Evolutionary conservation across 768 basidiomycete species (phyloP).

Genomic region (Gloeopeniophorella convolvens): DNA sequence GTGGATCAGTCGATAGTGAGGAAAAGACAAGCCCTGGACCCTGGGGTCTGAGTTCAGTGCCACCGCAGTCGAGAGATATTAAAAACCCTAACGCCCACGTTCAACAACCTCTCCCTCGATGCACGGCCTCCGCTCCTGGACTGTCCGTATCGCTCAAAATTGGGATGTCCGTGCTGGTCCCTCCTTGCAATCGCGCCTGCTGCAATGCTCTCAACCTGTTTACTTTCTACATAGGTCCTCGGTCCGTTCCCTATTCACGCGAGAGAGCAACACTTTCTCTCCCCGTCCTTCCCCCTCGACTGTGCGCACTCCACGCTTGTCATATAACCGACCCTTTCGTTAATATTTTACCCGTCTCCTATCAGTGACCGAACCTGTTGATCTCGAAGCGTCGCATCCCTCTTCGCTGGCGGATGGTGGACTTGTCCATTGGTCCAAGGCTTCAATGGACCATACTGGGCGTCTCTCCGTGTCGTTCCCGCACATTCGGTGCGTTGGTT

Average conservation of each 20-base stretch:
- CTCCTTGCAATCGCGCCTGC: not conserved
- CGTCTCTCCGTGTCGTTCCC: constrained; percentile 59
- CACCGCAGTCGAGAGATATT: no score
- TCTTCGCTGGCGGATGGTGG: constrained; percentile 66
- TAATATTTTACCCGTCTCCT: constrained; percentile 6
- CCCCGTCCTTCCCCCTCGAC: constrained; percentile 66
- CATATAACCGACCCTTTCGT: not conserved
- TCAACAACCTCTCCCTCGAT: not conserved
- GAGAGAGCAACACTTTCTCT: constrained; percentile 76
- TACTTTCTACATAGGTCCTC: constrained; percentile 58
- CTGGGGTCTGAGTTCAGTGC: not conserved
- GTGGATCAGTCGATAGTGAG: constrained; percentile 5
- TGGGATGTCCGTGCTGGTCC: constrained; percentile 68
- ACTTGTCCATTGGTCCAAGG: constrained; percentile 50
- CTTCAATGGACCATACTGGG: constrained; percentile 37
- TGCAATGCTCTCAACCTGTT: not conserved
- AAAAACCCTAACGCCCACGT: not conserved
- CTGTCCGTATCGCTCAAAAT: not conserved
- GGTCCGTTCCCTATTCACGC: constrained; percentile 84
- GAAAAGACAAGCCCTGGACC: not conserved
- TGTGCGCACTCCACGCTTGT: constrained; percentile 35
- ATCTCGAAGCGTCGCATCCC: constrained; percentile 46
- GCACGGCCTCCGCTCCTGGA: not conserved
- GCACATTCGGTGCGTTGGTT: constrained; percentile 44
- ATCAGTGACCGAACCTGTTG: constrained; percentile 45